Evolutionary conservation across 202 grass and related monocot species (phyloP).

Genomic region (Musa balbisiana): DNA sequence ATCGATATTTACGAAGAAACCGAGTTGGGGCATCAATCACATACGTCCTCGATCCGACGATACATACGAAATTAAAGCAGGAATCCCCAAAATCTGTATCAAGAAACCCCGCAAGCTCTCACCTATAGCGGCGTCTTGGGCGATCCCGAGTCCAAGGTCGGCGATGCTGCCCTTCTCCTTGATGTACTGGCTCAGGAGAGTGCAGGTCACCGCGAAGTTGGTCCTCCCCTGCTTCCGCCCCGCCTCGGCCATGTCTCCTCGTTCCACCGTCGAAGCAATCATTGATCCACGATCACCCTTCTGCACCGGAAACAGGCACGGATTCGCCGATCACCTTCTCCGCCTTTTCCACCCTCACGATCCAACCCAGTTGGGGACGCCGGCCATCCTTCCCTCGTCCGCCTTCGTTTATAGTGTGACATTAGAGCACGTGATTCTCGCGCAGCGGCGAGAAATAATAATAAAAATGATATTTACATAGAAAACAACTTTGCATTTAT

Average conservation of each 20-base stretch:
- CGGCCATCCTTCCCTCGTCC: too few species aligned
- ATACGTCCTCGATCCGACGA: background rate
- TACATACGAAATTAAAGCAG: background rate
- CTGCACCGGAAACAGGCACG: too few species aligned
- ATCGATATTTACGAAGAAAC: too few species aligned
- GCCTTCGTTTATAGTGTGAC: too few species aligned
- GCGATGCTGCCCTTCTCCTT: slow-evolving; percentile 14
- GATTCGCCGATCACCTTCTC: too few species aligned
- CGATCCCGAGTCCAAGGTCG: slow-evolving; percentile 6
- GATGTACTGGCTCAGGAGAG: slow-evolving; percentile 29
- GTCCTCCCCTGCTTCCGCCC: background rate
- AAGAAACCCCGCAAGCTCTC: background rate
- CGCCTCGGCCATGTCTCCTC: background rate
- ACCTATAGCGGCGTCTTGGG: background rate
- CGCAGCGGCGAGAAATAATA: too few species aligned
- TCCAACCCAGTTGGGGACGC: too few species aligned
- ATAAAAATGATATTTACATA: too few species aligned
- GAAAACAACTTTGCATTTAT: too few species aligned
- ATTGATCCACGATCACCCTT: too few species aligned
- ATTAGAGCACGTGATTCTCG: too few species aligned
- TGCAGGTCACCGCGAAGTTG: slow-evolving; percentile 27
- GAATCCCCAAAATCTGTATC: background rate
- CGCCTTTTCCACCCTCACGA: too few species aligned
- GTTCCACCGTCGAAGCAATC: background rate
- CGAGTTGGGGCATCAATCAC: background rate